phyloP scores from a whole-genome alignment of 1,139 yeast genomes.

The Debaryomyces singareniensis region DNA sequence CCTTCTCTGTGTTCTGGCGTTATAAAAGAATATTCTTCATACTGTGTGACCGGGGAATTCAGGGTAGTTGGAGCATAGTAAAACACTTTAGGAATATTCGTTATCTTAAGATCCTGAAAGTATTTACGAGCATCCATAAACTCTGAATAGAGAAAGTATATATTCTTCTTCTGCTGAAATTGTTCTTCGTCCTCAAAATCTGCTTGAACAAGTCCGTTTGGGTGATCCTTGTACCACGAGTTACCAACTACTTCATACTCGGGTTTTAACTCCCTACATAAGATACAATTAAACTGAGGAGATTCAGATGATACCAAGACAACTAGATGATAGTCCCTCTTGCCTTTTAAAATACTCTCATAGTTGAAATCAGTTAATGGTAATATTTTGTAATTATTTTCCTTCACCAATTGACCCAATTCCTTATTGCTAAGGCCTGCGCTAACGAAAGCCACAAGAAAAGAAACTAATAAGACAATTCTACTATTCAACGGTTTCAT shows the following conservation, averaged over 20 bases:
- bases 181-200: conserved; percentile 22
- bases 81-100: conserved; percentile 75
- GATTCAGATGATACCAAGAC: conserved; percentile 69
- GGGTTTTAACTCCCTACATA: conserved; percentile 71
- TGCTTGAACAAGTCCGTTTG: conserved; percentile 28
- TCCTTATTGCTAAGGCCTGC: conserved; percentile 27
- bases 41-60: conserved; percentile 28
- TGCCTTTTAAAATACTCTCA: conserved; percentile 53
- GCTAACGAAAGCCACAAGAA: too few relatives aligned
- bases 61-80: conserved; percentile 54
- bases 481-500: too few relatives aligned
- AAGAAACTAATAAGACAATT: too few relatives aligned
- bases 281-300: conserved; percentile 66
- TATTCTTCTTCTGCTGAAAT: conserved; percentile 17
- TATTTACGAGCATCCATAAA: conserved; percentile 49
- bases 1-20: conserved; percentile 47
- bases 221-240: conserved; percentile 47
- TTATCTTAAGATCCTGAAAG: conserved; percentile 53
- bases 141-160: conserved; percentile 74
- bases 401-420: conserved; percentile 16
- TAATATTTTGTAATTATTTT: conserved; percentile 18
- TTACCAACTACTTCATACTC: conserved; percentile 52
- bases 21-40: conserved; percentile 43
- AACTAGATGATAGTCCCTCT: conserved; percentile 64
- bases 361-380: conserved; percentile 56